phyloP scores from a whole-genome alignment of 1,284 basidiomycete species.

The Kwoniella shivajii region DNA sequence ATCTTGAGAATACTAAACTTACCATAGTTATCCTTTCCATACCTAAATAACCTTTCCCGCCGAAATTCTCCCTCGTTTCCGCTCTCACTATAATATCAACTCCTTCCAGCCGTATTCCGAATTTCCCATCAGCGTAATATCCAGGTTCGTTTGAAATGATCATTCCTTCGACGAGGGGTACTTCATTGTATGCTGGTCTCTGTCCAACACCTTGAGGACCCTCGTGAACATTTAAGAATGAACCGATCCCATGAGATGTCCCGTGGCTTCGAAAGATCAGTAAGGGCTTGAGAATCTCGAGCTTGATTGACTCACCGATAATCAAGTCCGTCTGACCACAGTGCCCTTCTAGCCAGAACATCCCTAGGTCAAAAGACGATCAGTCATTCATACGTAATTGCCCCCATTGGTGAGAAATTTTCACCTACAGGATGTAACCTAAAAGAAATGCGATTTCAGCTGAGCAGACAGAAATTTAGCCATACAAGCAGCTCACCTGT shows the following conservation, averaged over 20 bases:
- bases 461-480: not conserved
- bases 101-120: slow-evolving; percentile 92
- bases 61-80: slow-evolving; percentile 80
- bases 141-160: slow-evolving; percentile 92
- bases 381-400: no score
- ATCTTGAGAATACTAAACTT: slow-evolving; percentile 14
- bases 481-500: slow-evolving; percentile 63
- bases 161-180: slow-evolving; percentile 78
- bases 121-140: slow-evolving; percentile 88
- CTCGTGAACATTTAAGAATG: slow-evolving; percentile 92
- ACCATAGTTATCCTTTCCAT: slow-evolving; percentile 86
- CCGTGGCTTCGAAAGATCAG: slow-evolving; percentile 63
- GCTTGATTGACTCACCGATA: slow-evolving; percentile 52
- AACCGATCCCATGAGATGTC: slow-evolving; percentile 92
- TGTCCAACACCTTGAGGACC: slow-evolving; percentile 87
- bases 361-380: no score
- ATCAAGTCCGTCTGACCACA: slow-evolving; percentile 88
- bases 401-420: no score
- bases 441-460: not conserved
- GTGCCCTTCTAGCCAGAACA: slow-evolving; percentile 74
- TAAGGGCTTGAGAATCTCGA: not conserved
- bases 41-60: slow-evolving; percentile 74
- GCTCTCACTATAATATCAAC: slow-evolving; percentile 74
- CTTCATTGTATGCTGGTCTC: slow-evolving; percentile 64
- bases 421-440: slow-evolving; percentile 43